These are phyloP conservation scores for Neurospora crassa DNA, from an alignment of 2,329 filamentous ascomycete genomes.

Conservation along the genomic window DNA sequence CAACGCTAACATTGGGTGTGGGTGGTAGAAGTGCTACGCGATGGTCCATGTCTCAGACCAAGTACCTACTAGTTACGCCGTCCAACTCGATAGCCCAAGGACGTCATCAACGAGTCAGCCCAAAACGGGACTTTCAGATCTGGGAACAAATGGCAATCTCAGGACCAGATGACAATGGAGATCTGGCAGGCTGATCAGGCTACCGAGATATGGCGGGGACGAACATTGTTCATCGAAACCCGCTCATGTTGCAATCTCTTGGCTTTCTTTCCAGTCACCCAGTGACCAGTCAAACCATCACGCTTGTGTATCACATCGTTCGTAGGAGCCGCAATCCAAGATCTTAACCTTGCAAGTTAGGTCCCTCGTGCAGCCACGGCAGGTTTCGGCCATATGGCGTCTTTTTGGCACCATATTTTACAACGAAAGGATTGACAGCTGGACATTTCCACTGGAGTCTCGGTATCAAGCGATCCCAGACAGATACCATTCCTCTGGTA, in stretches of 20 bases:
- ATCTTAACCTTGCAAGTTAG: neutral
- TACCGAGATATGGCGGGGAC: neutral
- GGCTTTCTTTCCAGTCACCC: neutral
- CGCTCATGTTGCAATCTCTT: neutral
- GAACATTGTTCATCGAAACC: neutral
- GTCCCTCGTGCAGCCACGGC: neutral
- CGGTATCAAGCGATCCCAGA: neutral
- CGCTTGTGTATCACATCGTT: neutral
- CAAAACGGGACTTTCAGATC: neutral
- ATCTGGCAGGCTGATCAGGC: neutral
- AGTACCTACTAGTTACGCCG: neutral
- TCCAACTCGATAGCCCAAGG: neutral
- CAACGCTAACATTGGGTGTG: neutral
- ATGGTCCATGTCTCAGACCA: neutral
- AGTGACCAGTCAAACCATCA: neutral
- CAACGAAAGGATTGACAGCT: neutral
- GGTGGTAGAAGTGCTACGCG: neutral
- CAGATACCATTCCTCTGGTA: neutral
- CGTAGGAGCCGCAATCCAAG: neutral
- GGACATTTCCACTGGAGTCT: neutral
- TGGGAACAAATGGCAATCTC: neutral
- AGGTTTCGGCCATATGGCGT: neutral
- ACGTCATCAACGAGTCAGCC: neutral
- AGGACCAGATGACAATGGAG: neutral
- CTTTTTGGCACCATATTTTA: neutral